Evolutionary conservation across 2,329 filamentous ascomycete species (phyloP).

Genomic region (Exophiala sp.): DNA sequence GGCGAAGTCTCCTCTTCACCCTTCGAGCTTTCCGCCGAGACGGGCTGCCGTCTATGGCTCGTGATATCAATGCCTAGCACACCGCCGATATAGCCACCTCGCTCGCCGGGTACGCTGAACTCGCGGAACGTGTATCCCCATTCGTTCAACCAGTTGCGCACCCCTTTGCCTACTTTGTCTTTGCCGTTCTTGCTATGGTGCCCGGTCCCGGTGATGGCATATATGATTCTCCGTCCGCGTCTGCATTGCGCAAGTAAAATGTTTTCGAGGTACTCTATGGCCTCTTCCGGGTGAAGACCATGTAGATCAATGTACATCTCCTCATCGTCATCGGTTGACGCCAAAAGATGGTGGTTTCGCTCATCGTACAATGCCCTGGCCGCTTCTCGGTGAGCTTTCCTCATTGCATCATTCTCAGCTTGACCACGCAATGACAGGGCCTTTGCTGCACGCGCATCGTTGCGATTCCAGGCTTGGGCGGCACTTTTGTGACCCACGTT

Average conservation of each 20-base stretch:
- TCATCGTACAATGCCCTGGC: slow-evolving; percentile 89
- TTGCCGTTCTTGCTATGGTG: slow-evolving; percentile 99
- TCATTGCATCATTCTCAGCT: slow-evolving; percentile 95
- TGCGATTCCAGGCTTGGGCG: slow-evolving; percentile 96
- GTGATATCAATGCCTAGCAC: slow-evolving; percentile 59
- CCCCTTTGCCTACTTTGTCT: slow-evolving; percentile 93
- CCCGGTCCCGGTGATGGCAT: slow-evolving; percentile 93
- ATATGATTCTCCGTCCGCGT: slow-evolving; percentile 66
- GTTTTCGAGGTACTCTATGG: slow-evolving; percentile 85
- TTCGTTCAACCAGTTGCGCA: slow-evolving; percentile 85
- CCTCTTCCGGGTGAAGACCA: slow-evolving; percentile 97
- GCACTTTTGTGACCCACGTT: slow-evolving; percentile 53
- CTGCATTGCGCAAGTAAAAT: slow-evolving; percentile 76
- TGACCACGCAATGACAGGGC: slow-evolving; percentile 89
- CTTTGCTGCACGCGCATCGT: slow-evolving; percentile 92
- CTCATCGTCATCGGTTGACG: slow-evolving; percentile 42
- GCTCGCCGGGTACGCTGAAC: slow-evolving; percentile 92
- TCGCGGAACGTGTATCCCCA: slow-evolving; percentile 95
- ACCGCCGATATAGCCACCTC: slow-evolving; percentile 65
- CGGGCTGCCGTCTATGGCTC: slow-evolving; percentile 48
- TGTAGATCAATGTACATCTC: slow-evolving; percentile 95
- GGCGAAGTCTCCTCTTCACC: slow-evolving; percentile 27
- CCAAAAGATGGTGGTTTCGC: slow-evolving; percentile 65
- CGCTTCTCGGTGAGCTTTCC: slow-evolving; percentile 91
- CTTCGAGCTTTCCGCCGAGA: slow-evolving; percentile 33